Conservation (phyloP, 129 eudicot species). For the Flaveria bidentis region DNA sequence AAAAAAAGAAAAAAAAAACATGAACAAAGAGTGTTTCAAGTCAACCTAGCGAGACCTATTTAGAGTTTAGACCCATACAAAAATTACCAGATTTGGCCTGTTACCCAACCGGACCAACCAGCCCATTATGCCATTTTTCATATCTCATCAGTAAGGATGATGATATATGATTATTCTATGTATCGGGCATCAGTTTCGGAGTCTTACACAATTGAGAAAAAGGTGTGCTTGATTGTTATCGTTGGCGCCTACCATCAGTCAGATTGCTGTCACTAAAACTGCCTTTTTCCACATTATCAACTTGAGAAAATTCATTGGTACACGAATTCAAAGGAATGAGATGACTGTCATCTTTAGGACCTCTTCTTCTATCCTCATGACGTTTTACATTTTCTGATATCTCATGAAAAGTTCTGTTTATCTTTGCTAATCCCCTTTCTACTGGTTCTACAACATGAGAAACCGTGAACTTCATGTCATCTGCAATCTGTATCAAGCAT, state of each 20-base stretch:
- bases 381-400: constrained; percentile 84
- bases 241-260: constrained; percentile 45
- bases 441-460: constrained; percentile 97
- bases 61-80: neutral
- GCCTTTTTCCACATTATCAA: constrained; percentile 57
- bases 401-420: constrained; percentile 82
- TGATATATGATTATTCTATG: neutral
- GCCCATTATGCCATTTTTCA: neutral
- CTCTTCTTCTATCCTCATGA: constrained; percentile 60
- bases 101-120: neutral
- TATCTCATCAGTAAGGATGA: neutral
- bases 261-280: constrained; percentile 80
- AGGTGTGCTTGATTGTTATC: constrained; percentile 42
- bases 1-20: neutral
- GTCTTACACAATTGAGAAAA: constrained; percentile 41
- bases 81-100: neutral
- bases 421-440: constrained; percentile 78
- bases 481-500: constrained; percentile 58
- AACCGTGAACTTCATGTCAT: constrained; percentile 97
- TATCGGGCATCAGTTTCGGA: constrained; percentile 6
- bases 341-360: constrained; percentile 73
- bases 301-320: constrained; percentile 59
- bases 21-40: neutral
- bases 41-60: neutral
- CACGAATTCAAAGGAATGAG: constrained; percentile 71